Conservation (phyloP, 1,284 basidiomycete genomes). For the Paramarasmius palmivorus region DNA sequence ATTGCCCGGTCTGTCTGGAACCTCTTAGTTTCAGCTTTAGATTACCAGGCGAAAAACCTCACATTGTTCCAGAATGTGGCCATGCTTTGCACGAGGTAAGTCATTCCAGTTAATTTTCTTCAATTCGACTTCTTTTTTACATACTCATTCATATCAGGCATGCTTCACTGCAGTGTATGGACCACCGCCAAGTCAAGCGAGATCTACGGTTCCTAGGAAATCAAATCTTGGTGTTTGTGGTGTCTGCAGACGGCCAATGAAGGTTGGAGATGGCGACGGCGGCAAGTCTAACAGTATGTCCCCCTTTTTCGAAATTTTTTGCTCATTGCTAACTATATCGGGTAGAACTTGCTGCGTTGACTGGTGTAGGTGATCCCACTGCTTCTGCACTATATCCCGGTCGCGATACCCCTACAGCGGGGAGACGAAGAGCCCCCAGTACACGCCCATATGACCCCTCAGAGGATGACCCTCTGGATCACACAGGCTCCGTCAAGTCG, state of each 20-base stretch:
- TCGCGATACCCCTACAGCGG: slow-evolving; percentile 55
- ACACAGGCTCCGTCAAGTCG: slow-evolving; percentile 51
- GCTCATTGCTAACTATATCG: slow-evolving; percentile 8
- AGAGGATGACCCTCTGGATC: slow-evolving; percentile 80
- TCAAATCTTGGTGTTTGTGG: slow-evolving; percentile 92
- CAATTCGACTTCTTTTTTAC: slow-evolving; percentile 14
- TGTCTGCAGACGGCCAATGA: slow-evolving; percentile 94
- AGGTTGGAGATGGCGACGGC: slow-evolving; percentile 80
- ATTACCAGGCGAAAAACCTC: slow-evolving; percentile 92
- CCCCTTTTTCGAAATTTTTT: slow-evolving; percentile 4
- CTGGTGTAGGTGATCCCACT: slow-evolving; percentile 77
- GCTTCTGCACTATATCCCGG: slow-evolving; percentile 63
- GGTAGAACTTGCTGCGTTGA: slow-evolving; percentile 82
- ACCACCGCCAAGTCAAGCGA: slow-evolving; percentile 66
- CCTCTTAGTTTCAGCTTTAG: slow-evolving; percentile 86
- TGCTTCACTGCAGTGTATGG: slow-evolving; percentile 97
- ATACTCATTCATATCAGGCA: slow-evolving; percentile 52
- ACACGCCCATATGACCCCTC: slow-evolving; percentile 53
- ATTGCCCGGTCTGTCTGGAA: slow-evolving; percentile 91
- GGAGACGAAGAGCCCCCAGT: slow-evolving; percentile 29
- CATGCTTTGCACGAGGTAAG: slow-evolving; percentile 92
- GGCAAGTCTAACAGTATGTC: slow-evolving; percentile 86
- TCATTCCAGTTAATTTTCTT: slow-evolving; percentile 18
- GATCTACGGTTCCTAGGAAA: slow-evolving; percentile 59
- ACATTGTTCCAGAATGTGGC: slow-evolving; percentile 96